Evolutionary conservation across 306 rosid genomes (phyloP).

Genomic region (Vigna mungo): DNA sequence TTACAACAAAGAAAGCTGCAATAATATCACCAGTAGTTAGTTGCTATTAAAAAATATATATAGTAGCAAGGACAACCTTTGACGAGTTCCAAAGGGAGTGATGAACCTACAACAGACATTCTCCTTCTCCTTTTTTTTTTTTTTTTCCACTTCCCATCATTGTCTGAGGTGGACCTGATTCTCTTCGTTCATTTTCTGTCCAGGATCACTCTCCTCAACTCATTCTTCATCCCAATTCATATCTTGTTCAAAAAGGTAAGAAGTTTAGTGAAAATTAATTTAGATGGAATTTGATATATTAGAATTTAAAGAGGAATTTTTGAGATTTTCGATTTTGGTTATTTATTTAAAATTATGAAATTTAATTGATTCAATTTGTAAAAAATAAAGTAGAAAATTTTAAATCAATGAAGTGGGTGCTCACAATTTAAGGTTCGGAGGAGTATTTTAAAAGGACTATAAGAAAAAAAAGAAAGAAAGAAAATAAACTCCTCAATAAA

Average conservation of each 20-base stretch:
- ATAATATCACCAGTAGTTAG: no score
- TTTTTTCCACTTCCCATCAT: conserved; percentile 41
- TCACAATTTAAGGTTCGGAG: no score
- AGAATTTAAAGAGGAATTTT: neutral
- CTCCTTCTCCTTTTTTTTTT: conserved; percentile 44
- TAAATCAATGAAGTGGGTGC: no score
- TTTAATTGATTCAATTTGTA: no score
- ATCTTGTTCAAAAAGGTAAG: conserved; percentile 24
- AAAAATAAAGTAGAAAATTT: no score
- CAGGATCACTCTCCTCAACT: conserved; percentile 27
- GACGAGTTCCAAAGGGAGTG: conserved; percentile 49
- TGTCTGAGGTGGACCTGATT: conserved; percentile 1
- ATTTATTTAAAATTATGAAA: no score
- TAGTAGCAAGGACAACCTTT: conserved; percentile 37
- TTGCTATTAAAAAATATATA: neutral
- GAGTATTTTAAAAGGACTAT: no score
- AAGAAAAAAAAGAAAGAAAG: no score
- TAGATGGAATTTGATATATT: neutral
- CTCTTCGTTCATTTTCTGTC: conserved; percentile 39
- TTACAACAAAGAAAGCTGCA: no score
- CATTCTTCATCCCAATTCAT: conserved; percentile 13
- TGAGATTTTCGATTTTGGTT: neutral
- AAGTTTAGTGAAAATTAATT: neutral
- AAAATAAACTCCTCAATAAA: no score
- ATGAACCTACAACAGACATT: conserved; percentile 43